Conservation (phyloP, 495 filamentous ascomycete species). For the Lasiosphaeris hirsuta region DNA sequence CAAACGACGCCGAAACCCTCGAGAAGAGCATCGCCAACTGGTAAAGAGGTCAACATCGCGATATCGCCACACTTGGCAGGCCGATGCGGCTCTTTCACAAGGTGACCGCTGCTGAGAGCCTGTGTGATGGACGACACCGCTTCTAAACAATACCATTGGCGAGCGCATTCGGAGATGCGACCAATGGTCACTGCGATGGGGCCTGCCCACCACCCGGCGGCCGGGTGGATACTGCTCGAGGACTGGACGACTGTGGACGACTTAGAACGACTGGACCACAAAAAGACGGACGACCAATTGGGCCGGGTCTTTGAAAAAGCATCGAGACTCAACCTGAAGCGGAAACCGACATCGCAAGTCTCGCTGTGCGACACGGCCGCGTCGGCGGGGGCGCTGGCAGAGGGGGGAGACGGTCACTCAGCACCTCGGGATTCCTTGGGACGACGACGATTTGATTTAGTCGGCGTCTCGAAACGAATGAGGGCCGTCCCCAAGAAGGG, state of each 20-base stretch:
- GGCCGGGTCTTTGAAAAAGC: constrained; percentile 16
- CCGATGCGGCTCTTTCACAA: constrained; percentile 17
- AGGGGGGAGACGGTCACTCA: too few relatives aligned
- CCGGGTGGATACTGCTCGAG: constrained; percentile 16
- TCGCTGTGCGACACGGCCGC: constrained; percentile 9
- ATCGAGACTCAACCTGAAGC: constrained; percentile 16
- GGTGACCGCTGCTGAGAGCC: constrained; percentile 15
- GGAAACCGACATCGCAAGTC: constrained; percentile 14
- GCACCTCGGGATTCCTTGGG: too few relatives aligned
- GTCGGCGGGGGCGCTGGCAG: too few relatives aligned
- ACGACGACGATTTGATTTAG: background rate
- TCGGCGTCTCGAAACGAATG: constrained; percentile 1
- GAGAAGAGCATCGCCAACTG: background rate
- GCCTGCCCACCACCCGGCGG: constrained; percentile 20
- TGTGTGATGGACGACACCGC: constrained; percentile 23
- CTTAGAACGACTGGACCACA: background rate
- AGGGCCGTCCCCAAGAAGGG: constrained; percentile 23
- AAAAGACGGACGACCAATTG: constrained; percentile 21
- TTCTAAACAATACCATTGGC: constrained; percentile 28
- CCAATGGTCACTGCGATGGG: constrained; percentile 32
- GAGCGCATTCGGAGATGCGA: constrained; percentile 20
- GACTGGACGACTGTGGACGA: background rate
- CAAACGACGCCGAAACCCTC: constrained; percentile 1
- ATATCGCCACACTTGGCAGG: constrained; percentile 3
- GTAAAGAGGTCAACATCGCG: background rate